Evolutionary conservation across 257 asterid species (phyloP), one percentile per base, ranked within the genome.

Genomic region (Cynanchum wilfordii): DNA sequence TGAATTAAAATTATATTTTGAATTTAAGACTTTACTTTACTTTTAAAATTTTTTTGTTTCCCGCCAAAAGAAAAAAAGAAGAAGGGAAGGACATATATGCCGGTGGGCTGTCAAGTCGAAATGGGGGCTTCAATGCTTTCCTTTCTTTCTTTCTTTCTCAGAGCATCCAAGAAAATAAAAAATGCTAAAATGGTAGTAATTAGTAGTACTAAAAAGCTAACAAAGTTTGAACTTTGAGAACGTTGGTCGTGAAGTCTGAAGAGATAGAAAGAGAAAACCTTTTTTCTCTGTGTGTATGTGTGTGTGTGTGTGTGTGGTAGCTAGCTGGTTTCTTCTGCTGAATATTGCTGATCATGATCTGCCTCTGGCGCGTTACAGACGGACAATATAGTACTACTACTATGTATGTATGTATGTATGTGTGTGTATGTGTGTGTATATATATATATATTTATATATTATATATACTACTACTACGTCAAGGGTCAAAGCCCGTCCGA

Each of bases 121-220:
- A 38, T 30, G 47, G 42, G 40, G 75, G 42, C 51, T 49, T 69
- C 72, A 52, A 19, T 6, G 45, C 73, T 66, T 25, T 68, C 44
- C 45, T 42, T 42, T 42, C 47, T 42, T 42, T 42, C 47, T 42
- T 42, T 42, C 11, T 42, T 49, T 15, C 59, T 22, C 73, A 66
- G 62, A 56, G 73, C 69, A 77, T 65, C 77, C 77, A 44, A 66
- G 72, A 59, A 52, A 57, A 47, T 50, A 66, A 59, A 52, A 47
- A 11, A 0, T 36, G 75, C 5, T 40, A 49, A 38, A 55, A 66
- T 40, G 10, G 11, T 42, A 42, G 10, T 42, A 42, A 10, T 42
- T 7, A 42, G 47, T 42, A 42, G 11, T 42, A 42, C 47, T 42
- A 42, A 42, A 42, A 42, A 42, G 47, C 47, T 42, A 42, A 19